Conservation (phyloP, 352 stramenopile genomes). For the Aphanomyces cochlioides region DNA sequence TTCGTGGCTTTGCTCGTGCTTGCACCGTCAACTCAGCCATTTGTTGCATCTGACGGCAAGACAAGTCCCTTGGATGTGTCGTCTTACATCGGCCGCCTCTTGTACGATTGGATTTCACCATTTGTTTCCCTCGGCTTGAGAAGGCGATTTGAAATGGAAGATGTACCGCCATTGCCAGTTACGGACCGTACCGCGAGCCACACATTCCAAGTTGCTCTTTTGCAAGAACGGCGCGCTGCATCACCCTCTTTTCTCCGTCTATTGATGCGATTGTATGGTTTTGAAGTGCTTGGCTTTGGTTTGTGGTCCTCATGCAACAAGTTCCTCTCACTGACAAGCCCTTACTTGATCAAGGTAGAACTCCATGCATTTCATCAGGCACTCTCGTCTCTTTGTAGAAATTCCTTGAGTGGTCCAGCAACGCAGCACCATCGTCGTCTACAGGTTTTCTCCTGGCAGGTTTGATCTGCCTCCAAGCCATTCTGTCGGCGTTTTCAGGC, state of each 20-base stretch:
- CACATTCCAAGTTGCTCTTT: conserved; percentile 45
- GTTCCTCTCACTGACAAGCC: conserved; percentile 55
- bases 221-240: conserved; percentile 35
- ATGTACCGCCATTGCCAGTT: conserved; percentile 52
- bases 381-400: conserved; percentile 35
- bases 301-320: conserved; percentile 76
- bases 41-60: neutral
- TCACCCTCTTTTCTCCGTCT: conserved; percentile 56
- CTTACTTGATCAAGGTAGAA: conserved; percentile 52
- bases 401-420: conserved; percentile 62
- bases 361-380: neutral
- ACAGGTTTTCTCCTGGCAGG: conserved; percentile 57
- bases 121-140: conserved; percentile 50
- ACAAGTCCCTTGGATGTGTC: conserved; percentile 52
- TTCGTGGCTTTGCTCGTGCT: conserved; percentile 14
- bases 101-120: conserved; percentile 64
- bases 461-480: conserved; percentile 48
- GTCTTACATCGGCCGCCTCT: conserved; percentile 53
- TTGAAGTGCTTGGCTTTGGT: conserved; percentile 52
- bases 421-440: conserved; percentile 40
- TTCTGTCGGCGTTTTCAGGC: conserved; percentile 56
- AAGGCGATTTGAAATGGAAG: conserved; percentile 55
- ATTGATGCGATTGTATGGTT: conserved; percentile 48
- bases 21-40: neutral
- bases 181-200: conserved; percentile 51